Base-by-base conservation (phyloP, 768 basidiomycete species). In the Leccinellum rugosiceps region DNA sequence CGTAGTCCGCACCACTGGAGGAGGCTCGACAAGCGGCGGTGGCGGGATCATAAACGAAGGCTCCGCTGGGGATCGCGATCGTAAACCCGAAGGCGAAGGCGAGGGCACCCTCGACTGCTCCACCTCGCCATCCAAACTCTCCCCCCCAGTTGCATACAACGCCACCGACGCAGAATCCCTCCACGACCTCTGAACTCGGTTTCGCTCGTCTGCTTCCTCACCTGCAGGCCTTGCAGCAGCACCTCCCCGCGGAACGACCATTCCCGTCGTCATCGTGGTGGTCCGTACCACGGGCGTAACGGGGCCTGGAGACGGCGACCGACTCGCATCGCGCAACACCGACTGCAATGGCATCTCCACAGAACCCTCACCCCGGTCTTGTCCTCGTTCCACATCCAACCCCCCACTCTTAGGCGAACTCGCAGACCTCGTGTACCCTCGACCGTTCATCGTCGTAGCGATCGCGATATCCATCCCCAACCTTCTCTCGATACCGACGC, bases 71-170 rank as follows among this genome's bases (percentile, higher is more conserved):
- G 45, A 46, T 19, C 19, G 15, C 19, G 49, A 44, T 44, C 43
- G 19, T 38, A 4, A n/a, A 38, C 19, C 43, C 19, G 21, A 43
- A 3, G 25, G 25, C 17, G 44, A n/a, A n/a, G n/a, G 31, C 8
- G 49, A 52, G 13, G 25, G 30, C 25, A 11, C 28, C 68, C 6
- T 65, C 66, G 26, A 76, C 13, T 15, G 32, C 13, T 15, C 26
- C 9, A 41, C 45, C 25, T 52, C 74, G 6, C 63, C 70, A 26
- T 78, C 74, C 45, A 83, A 74, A 28, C 68, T 74, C 66, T 89
- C 88, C 47, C 78, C 77, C 5, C 78, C 86, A 0, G 88, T 88
- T 64, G 83, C 86, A 59, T 87, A 89, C 46, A 86, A 85, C 21
- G 82, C 84, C 4, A 83, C 74, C 32, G 70, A 72, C 30, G 58